Base-by-base conservation (phyloP, 2,329 filamentous ascomycete genomes). In the Ceratocystis lukuohia region DNA sequence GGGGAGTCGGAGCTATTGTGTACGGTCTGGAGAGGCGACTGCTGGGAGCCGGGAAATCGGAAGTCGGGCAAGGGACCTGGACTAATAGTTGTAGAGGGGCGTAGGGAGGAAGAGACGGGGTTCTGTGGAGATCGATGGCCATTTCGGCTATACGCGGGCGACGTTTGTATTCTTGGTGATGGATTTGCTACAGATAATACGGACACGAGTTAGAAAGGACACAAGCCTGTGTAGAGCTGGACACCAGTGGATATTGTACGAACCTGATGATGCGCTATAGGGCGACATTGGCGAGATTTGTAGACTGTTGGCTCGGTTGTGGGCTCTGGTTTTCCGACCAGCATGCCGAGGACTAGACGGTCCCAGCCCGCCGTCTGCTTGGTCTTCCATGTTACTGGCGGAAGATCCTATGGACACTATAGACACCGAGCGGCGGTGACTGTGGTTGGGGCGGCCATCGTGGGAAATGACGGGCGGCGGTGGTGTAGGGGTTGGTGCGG, bases 221-320 rank as follows among this genome's bases (percentile, higher is more conserved):
- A 50, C 45, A 25, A 17, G 10, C 37, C 37, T 15, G 37, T 15
- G 37, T 41, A 41, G 37, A 41, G 3, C 17, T 7, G 17, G 8
- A 10, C 37, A 12, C 6, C 44, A 15, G 25, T n/a, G 30, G 17
- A 1, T 17, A 50, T 20, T 44, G 10, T n/a, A 65, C 78, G 71
- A 74, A 82, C 75, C 76, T 71, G 73, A 75, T 62, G 72, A 75
- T 69, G 72, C 72, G 50, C 75, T 73, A 10, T 73, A 73, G 69
- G 69, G 80, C 80, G 61, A 85, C 79, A 69, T 84, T 74, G 70
- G 68, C 44, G 72, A 71, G 12, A 93, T 87, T 74, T 96, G 91
- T 68, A 96, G 77, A 77, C 91, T 96, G 28, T 89, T 84, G 46
- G 91, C 91, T 64, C 91, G 82, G 61, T 81, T 84, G 78, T 96